Base-by-base conservation (phyloP, 148 eudicot genomes). In the Camellia sinensis region DNA sequence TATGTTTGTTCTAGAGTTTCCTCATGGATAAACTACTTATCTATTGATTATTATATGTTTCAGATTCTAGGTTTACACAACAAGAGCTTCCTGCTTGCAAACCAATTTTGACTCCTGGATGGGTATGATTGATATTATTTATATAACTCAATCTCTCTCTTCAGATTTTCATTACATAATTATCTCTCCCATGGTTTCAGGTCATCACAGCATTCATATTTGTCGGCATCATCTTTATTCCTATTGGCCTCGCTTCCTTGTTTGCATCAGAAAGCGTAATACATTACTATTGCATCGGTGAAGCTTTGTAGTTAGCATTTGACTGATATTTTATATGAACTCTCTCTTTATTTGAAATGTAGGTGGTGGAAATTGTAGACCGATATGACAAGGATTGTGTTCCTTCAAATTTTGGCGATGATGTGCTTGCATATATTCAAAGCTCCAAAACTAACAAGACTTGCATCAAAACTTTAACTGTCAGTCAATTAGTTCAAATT, bases 41-140 rank as follows among this genome's bases (percentile, higher is more conserved):
- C 67, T 62, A 19, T 75, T 72, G n/a, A 52, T 19, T 80, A 50
- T 75, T 78, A 37, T 69, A 48, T 82, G 64, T 74, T 86, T 68
- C 88, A 94, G 98, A 94, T 94, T 92, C 94, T 40, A 86, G 67
- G 77, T 92, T 92, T 80, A 89, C 87, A 10, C 97, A 92, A 76
- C 97, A 92, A 76, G 86, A 81, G 78, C 89, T 92, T n/a, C 89
- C 92, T 14, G 90, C 97, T 83, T 92, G 93, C 82, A 92, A 89
- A 82, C 97, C 93, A 71, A 88, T 92, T 77, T 73, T 92, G 45
- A 87, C 92, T 50, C 92, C 97, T 87, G 90, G 88, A 90, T 87
- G 85, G 89, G 93, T 86, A 60, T 14, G 62, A 46, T 45, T 70
- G 78, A 68, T 11, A 48, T 8, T 70, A 54, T 29, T 29, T 29